A percentile compares a stretch with the other conserved stretches of the same genome.
Conservation (phyloP, 257 asterid genomes). For the Catharanthus roseus region DNA sequence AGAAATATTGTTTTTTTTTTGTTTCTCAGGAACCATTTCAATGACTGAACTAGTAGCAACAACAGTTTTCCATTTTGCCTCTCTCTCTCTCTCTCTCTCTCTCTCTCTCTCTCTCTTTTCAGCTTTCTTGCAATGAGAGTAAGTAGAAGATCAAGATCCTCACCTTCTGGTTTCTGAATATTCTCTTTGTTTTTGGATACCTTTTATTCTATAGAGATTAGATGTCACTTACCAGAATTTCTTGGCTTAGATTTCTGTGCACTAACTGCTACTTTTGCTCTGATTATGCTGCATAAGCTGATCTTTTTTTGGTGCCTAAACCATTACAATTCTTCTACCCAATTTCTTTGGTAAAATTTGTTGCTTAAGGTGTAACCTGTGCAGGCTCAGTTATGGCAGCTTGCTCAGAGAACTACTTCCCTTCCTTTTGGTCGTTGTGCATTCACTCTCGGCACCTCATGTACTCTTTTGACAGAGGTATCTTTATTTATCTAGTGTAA, state of each 20-base stretch:
- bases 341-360: background rate
- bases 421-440: constrained; percentile 99
- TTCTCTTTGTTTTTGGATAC: background rate
- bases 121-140: background rate
- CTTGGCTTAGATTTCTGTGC: background rate
- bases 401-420: constrained; percentile 96
- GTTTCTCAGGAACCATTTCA: background rate
- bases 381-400: constrained; percentile 97
- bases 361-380: constrained; percentile 6
- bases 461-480: constrained; percentile 96
- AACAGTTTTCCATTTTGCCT: background rate
- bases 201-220: background rate
- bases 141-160: background rate
- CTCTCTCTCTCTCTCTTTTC: background rate
- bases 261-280: background rate
- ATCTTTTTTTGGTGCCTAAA: background rate
- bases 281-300: background rate
- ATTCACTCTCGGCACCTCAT: constrained; percentile 84
- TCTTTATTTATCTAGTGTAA: constrained; percentile 3
- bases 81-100: no score
- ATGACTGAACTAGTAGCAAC: background rate
- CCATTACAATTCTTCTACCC: background rate
- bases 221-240: background rate
- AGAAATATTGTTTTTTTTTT: background rate
- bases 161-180: no score